phyloP scores from a whole-genome alignment of 2,329 filamentous ascomycete genomes.

The Aspergillus eucalypticola region DNA sequence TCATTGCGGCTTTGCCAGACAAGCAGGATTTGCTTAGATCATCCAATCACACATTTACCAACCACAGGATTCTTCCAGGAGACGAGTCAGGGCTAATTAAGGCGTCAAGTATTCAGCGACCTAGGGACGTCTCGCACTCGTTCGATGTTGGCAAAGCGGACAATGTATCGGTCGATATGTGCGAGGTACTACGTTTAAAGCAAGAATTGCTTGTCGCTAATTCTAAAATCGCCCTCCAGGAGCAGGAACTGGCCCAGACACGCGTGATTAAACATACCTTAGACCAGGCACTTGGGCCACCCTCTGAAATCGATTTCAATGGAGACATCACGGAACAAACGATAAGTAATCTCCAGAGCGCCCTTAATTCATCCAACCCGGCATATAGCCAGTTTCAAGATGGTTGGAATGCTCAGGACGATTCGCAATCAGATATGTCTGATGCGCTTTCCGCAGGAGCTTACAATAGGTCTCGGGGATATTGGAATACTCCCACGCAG shows the following conservation, averaged over 20 bases:
- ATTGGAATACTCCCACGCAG: slow-evolving; percentile 33
- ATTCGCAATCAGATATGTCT: slow-evolving; percentile 48
- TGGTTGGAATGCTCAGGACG: slow-evolving; percentile 46
- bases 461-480: slow-evolving; percentile 42
- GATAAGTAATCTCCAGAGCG: slow-evolving; percentile 52
- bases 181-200: slow-evolving; percentile 58
- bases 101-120: slow-evolving; percentile 20
- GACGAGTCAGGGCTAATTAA: slow-evolving; percentile 24
- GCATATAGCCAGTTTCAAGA: slow-evolving; percentile 44
- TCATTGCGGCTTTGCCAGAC: slow-evolving; percentile 72
- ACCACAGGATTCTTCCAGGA: slow-evolving; percentile 18
- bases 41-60: slow-evolving; percentile 55
- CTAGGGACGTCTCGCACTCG: slow-evolving; percentile 13
- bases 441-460: slow-evolving; percentile 44
- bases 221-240: slow-evolving; percentile 60
- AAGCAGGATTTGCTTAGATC: slow-evolving; percentile 63
- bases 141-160: slow-evolving; percentile 18
- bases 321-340: slow-evolving; percentile 54
- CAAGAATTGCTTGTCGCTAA: slow-evolving; percentile 59
- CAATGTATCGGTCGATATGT: slow-evolving; percentile 34
- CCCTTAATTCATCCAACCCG: slow-evolving; percentile 54
- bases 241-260: slow-evolving; percentile 61
- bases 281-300: slow-evolving; percentile 58
- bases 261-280: slow-evolving; percentile 63
- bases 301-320: slow-evolving; percentile 55